These are phyloP conservation scores for Pythium vanterpoolii DNA, from an alignment of 352 stramenopile species.

Conservation along the genomic window DNA sequence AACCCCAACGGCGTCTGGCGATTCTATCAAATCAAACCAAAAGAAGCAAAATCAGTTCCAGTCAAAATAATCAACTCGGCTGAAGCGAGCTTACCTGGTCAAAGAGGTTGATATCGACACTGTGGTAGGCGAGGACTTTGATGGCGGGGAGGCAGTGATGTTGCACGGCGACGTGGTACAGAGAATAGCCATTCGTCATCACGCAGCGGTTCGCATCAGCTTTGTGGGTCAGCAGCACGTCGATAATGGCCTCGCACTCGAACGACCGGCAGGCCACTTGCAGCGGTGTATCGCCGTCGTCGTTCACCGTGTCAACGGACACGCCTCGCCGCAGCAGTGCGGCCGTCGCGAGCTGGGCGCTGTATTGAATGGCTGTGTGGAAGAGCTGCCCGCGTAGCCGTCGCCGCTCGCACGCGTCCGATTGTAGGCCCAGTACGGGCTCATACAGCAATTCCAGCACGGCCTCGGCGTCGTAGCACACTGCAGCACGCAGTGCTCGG, in stretches of 20 bases:
- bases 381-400: constrained; percentile 15
- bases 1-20: constrained; percentile 14
- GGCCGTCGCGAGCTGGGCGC: background rate
- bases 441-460: constrained; percentile 18
- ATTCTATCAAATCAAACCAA: constrained; percentile 16
- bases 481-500: constrained; percentile 11
- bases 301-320: constrained; percentile 10
- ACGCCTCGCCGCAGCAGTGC: constrained; percentile 14
- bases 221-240: constrained; percentile 6
- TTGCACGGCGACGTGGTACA: constrained; percentile 19
- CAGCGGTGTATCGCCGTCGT: constrained; percentile 15
- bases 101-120: constrained; percentile 22
- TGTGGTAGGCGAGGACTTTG: constrained; percentile 4
- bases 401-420: background rate
- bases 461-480: constrained; percentile 14
- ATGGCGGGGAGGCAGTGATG: constrained; percentile 14
- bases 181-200: constrained; percentile 8
- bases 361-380: constrained; percentile 21
- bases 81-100: constrained; percentile 10
- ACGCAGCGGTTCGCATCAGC: constrained; percentile 12
- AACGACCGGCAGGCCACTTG: constrained; percentile 16
- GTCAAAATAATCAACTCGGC: no score
- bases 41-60: background rate
- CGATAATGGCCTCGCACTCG: constrained; percentile 9
- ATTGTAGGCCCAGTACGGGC: background rate